These are phyloP conservation scores for Lepiota subincarnata DNA, from an alignment of 768 basidiomycete genomes.

Conservation along the genomic window DNA sequence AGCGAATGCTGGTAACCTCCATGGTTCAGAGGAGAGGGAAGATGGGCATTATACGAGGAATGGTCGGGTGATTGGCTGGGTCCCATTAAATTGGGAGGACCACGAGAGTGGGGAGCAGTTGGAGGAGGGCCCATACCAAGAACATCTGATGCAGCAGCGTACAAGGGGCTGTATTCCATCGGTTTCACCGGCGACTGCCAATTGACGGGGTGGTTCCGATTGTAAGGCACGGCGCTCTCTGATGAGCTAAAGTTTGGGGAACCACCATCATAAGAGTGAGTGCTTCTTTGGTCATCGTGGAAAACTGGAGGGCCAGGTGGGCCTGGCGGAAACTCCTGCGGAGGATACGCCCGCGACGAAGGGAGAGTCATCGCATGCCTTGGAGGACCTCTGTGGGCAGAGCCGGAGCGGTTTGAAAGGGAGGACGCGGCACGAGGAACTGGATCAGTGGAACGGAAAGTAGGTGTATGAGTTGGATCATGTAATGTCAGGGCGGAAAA, in stretches of 20 bases:
- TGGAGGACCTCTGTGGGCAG: conserved; percentile 28
- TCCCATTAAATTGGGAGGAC: conserved; percentile 14
- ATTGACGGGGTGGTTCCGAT: conserved; percentile 32
- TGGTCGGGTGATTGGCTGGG: conserved; percentile 11
- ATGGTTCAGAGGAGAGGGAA: conserved; percentile 13
- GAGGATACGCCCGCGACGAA: conserved; percentile 20
- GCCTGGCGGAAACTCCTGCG: conserved; percentile 1
- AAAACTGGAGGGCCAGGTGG: conserved; percentile 2
- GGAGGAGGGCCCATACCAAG: conserved; percentile 73
- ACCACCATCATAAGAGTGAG: conserved; percentile 31
- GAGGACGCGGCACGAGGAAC: conserved; percentile 54
- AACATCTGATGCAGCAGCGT: conserved; percentile 76
- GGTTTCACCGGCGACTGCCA: conserved; percentile 24
- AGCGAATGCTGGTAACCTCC: conserved; percentile 16
- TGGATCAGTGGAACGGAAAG: conserved; percentile 34
- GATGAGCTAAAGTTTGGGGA: conserved; percentile 2
- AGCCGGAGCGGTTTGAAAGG: conserved; percentile 42
- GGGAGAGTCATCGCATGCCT: conserved; percentile 42
- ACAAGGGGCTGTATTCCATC: conserved; percentile 53
- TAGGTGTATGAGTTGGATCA: conserved; percentile 26
- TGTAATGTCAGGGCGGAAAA: conserved; percentile 53
- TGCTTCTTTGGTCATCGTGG: conserved; percentile 21
- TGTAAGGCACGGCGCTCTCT: conserved; percentile 20
- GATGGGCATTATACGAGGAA: conserved; percentile 16
- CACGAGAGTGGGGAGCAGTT: conserved; percentile 16